Conservation (phyloP, 257 asterid genomes). For the Solanum sejunctum region DNA sequence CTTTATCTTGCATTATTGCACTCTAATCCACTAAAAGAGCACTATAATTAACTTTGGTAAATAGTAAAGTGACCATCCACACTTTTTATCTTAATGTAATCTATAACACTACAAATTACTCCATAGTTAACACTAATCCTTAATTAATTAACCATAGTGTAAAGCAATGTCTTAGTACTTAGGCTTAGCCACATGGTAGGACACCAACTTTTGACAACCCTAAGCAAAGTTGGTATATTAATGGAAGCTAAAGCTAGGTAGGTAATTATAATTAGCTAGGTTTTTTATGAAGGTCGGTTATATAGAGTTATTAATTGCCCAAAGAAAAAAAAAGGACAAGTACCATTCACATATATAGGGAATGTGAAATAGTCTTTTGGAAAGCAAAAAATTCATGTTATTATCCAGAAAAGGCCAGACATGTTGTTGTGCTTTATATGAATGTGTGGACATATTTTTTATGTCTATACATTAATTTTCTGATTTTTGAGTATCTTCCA, state of each 20-base stretch:
- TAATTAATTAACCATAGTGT: not conserved
- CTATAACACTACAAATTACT: not conserved
- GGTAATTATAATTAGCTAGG: conserved; percentile 5
- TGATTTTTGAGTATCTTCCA: not conserved
- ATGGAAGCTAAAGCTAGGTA: conserved; percentile 1
- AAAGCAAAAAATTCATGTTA: conserved; percentile 1
- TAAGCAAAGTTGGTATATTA: not conserved
- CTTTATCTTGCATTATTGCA: not conserved
- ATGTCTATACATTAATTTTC: not conserved
- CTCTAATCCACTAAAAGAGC: not conserved
- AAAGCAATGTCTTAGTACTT: not conserved
- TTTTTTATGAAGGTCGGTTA: not conserved
- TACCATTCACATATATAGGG: not conserved
- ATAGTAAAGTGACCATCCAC: not conserved
- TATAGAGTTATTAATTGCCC: not conserved
- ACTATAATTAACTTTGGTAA: not conserved
- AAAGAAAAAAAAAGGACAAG: not conserved
- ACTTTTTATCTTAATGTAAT: not conserved
- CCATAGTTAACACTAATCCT: not conserved
- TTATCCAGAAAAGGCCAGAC: conserved; percentile 7
- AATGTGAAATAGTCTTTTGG: not conserved
- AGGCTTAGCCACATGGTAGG: conserved; percentile 22
- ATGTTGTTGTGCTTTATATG: not conserved
- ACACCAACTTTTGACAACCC: conserved; percentile 14
- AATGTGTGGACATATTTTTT: not conserved